These are phyloP conservation scores for Tephrocybe rancida DNA, from an alignment of 768 basidiomycete genomes.

Conservation along the genomic window DNA sequence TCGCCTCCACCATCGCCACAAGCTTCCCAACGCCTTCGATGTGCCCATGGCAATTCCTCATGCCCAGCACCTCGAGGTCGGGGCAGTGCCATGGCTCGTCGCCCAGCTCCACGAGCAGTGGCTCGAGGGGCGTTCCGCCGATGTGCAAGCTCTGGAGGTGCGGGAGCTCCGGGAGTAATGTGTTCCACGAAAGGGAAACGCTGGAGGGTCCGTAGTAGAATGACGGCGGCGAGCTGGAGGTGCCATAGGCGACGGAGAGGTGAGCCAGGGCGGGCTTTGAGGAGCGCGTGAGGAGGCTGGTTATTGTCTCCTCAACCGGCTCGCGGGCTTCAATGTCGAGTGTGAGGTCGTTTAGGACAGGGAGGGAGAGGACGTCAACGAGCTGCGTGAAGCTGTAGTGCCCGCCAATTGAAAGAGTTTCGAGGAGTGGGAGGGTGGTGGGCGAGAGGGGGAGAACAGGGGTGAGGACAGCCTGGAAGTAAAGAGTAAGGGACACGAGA, in stretches of 20 bases:
- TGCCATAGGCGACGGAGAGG: slow-evolving; percentile 65
- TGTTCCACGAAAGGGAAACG: slow-evolving; percentile 66
- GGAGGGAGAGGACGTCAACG: slow-evolving; percentile 61
- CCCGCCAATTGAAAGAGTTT: slow-evolving; percentile 61
- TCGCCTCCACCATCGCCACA: slow-evolving; percentile 69
- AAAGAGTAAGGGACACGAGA: slow-evolving; percentile 58
- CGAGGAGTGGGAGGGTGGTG: slow-evolving; percentile 56
- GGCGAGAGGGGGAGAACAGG: slow-evolving; percentile 64
- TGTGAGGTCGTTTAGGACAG: slow-evolving; percentile 56
- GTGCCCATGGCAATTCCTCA: slow-evolving; percentile 68
- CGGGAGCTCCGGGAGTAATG: slow-evolving; percentile 57
- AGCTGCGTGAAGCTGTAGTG: slow-evolving; percentile 66
- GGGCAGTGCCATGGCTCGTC: slow-evolving; percentile 66
- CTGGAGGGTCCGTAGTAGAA: slow-evolving; percentile 64
- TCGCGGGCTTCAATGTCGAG: slow-evolving; percentile 79
- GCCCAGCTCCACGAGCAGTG: slow-evolving; percentile 58
- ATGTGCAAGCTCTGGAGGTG: slow-evolving; percentile 62
- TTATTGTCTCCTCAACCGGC: slow-evolving; percentile 72
- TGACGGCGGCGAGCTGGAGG: slow-evolving; percentile 29
- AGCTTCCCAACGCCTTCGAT: slow-evolving; percentile 67
- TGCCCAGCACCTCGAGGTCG: slow-evolving; percentile 54
- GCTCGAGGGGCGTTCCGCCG: slow-evolving; percentile 68
- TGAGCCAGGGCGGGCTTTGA: slow-evolving; percentile 55
- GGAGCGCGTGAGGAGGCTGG: slow-evolving; percentile 61
- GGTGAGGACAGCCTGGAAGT: slow-evolving; percentile 62